Evolutionary conservation across 2,329 filamentous ascomycete species (phyloP), one percentile per base, ranked within the genome.

Genomic region (Epichloe hybrida): DNA sequence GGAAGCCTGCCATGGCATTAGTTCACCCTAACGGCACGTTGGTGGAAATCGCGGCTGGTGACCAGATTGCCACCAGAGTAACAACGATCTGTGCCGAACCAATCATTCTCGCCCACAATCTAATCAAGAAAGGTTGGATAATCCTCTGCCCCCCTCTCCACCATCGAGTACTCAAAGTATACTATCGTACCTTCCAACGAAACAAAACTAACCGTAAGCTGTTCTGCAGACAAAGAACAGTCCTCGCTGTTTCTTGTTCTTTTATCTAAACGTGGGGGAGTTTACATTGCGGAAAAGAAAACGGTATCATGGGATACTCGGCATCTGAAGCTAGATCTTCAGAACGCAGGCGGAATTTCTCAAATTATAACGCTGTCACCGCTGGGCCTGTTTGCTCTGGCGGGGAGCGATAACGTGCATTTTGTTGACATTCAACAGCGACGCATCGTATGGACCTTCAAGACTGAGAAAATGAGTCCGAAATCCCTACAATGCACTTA

Each of bases 1-100:
- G 62, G 1, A 61, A 69, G 1, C 72, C 73, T 1, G 69, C 72
- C 11, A 63, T 88, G 1, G 61, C 87, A 8, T 61, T 88, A 7
- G 72, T 88, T 5, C 79, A 78, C 37, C 74, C 77, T 13, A 81
- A 84, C 49, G 86, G 85, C 0, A 71, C 73, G 3, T 68, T 88
- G 59, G 74, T 72, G 0, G 80, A 85, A 58, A 64, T 84, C 11
- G 43, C 51, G 21, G 51, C 53, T 27, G 70, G 72, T 46, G 65
- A 76, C 15, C 72, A 72, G 15, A 67, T 63, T 4, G 65, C 59
- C 23, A 49, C 23, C n/a, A 55, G 56, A 35, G 71, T 73, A 31
- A 70, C 73, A 51, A 59, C 62, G 15, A 70, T 83, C 36, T 80
- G 76, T 58, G 72, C 71, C 31, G 76, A 71, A 49, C 69, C 74